phyloP scores from a whole-genome alignment of 352 stramenopile genomes.

The Phytophthora hybrid region DNA sequence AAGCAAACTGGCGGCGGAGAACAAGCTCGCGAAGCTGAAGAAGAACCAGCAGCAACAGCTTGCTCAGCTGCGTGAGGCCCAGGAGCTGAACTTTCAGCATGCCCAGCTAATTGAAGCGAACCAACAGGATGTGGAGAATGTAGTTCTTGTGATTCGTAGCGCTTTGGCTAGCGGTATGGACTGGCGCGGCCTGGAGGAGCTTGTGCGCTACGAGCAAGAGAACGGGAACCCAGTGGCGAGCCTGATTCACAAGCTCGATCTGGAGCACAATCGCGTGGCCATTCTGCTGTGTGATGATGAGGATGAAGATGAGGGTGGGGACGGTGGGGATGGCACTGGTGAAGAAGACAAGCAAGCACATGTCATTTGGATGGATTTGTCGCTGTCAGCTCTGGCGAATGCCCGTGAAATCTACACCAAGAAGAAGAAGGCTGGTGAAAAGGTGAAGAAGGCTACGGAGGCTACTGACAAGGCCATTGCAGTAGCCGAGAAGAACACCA shows the following conservation, averaged over 20 bases:
- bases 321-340: slow-evolving; percentile 66
- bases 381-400: slow-evolving; percentile 93
- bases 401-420: slow-evolving; percentile 94
- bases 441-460: slow-evolving; percentile 93
- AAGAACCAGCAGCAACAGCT: slow-evolving; percentile 87
- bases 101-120: slow-evolving; percentile 81
- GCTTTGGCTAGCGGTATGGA: slow-evolving; percentile 97
- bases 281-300: slow-evolving; percentile 79
- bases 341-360: slow-evolving; percentile 70
- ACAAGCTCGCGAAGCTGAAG: slow-evolving; percentile 92
- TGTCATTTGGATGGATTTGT: slow-evolving; percentile 89
- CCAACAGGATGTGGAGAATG: slow-evolving; percentile 87
- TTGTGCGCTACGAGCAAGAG: slow-evolving; percentile 95
- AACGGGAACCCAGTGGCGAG: slow-evolving; percentile 93
- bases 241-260: slow-evolving; percentile 83
- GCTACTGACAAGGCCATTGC: slow-evolving; percentile 82
- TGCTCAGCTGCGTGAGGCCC: slow-evolving; percentile 66
- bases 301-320: slow-evolving; percentile 54
- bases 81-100: slow-evolving; percentile 71
- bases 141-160: slow-evolving; percentile 92
- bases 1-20: slow-evolving; percentile 84
- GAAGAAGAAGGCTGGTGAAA: slow-evolving; percentile 94
- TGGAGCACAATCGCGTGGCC: slow-evolving; percentile 84
- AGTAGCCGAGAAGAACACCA: slow-evolving; percentile 78
- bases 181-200: slow-evolving; percentile 95